Conservation (phyloP, 192 early-diverging fungal genomes). For the Polychytrium aggregatum region DNA sequence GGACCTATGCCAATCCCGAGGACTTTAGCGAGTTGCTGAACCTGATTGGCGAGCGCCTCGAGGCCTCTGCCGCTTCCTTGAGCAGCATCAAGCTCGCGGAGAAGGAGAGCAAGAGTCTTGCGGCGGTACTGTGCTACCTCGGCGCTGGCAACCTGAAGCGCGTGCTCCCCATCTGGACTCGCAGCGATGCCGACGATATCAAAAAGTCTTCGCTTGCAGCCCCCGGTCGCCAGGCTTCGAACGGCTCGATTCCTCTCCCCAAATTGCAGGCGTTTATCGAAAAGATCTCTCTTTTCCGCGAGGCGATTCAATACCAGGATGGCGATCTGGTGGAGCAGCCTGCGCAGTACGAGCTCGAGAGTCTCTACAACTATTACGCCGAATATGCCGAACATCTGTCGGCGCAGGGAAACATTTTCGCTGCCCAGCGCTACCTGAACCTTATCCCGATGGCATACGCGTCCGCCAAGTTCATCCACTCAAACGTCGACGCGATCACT, state of each 20-base stretch:
- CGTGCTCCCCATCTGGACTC: slow-evolving; percentile 69
- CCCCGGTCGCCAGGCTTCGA: slow-evolving; percentile 1
- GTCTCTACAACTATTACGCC: slow-evolving; percentile 72
- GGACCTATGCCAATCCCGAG: slow-evolving; percentile 83
- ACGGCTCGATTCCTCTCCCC: slow-evolving; percentile 5
- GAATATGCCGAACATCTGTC: slow-evolving; percentile 75
- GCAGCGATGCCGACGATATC: slow-evolving; percentile 18
- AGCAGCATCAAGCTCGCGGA: slow-evolving; percentile 3
- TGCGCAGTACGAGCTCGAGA: slow-evolving; percentile 37
- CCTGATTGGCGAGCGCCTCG: slow-evolving; percentile 28
- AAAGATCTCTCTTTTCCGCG: slow-evolving; percentile 86
- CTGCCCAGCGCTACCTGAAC: too few species aligned
- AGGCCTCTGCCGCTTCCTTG: slow-evolving; percentile 3
- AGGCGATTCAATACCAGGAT: slow-evolving; percentile 86
- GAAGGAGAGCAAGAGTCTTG: slow-evolving; percentile 34
- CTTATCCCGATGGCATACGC: too few species aligned
- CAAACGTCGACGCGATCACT: slow-evolving; percentile 36
- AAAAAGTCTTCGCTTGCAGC: slow-evolving; percentile 7
- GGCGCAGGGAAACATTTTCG: too few species aligned
- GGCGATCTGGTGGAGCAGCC: slow-evolving; percentile 40
- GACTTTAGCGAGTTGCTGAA: slow-evolving; percentile 39
- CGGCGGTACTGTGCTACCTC: slow-evolving; percentile 73
- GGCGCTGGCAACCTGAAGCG: slow-evolving; percentile 72
- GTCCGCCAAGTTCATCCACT: too few species aligned
- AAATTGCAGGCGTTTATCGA: slow-evolving; percentile 74